phyloP scores from a whole-genome alignment of 148 eudicot species.

The Chenopodium formosanum region DNA sequence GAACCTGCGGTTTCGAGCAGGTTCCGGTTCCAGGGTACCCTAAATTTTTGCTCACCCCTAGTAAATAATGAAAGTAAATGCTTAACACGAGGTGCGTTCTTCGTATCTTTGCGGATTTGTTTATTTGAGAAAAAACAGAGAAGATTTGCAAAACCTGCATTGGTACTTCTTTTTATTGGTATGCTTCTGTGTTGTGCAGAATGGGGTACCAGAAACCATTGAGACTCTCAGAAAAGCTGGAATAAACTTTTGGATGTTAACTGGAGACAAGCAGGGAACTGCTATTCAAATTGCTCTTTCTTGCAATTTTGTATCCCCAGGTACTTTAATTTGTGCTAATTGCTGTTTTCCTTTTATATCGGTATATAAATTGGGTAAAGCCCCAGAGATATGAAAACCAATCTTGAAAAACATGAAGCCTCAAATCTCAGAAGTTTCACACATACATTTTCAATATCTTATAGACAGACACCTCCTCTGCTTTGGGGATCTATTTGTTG shows the following conservation, averaged over 20 bases:
- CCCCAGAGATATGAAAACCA: no score
- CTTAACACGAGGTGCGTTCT: background rate
- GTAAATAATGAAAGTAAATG: no score
- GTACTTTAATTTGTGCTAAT: constrained; percentile 27
- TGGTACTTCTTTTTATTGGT: background rate
- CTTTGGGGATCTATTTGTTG: background rate
- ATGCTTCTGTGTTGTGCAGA: constrained; percentile 40
- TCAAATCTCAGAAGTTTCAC: background rate
- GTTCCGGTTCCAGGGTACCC: no score
- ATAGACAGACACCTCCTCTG: background rate
- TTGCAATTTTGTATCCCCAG: constrained; percentile 94
- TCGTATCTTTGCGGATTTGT: background rate
- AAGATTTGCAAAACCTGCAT: background rate
- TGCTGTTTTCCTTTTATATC: background rate
- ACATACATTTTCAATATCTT: background rate
- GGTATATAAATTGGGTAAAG: no score
- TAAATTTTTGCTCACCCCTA: no score
- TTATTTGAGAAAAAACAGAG: background rate
- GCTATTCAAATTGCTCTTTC: constrained; percentile 97
- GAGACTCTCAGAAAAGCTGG: constrained; percentile 90
- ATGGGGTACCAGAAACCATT: constrained; percentile 94
- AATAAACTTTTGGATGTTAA: constrained; percentile 98
- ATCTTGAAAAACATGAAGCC: background rate
- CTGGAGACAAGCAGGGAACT: constrained; percentile 94
- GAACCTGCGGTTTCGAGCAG: no score